Evolutionary conservation across 345 rosid species (phyloP).

Genomic region (Salix brachista): DNA sequence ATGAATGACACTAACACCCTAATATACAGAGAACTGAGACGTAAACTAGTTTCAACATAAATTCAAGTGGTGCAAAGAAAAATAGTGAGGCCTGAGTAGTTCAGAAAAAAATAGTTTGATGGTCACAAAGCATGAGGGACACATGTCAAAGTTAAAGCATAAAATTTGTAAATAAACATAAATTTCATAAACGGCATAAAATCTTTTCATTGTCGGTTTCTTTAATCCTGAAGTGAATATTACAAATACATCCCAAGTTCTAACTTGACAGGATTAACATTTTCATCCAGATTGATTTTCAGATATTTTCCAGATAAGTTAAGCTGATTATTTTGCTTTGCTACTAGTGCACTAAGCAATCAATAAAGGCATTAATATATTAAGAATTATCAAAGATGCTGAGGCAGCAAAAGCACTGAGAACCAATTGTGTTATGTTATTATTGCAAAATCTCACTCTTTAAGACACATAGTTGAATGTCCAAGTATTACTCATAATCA

Average conservation of each 20-base stretch:
- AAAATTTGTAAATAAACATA: background rate
- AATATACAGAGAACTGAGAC: background rate
- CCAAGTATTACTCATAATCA: background rate
- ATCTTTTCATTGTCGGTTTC: background rate
- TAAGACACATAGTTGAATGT: background rate
- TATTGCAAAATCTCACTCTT: background rate
- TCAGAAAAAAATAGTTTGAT: background rate
- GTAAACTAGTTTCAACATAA: background rate
- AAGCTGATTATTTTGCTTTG: background rate
- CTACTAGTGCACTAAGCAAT: background rate
- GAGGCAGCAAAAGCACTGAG: background rate
- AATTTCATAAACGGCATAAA: background rate
- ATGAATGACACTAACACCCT: background rate
- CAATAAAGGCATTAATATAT: background rate
- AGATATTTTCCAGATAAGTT: background rate
- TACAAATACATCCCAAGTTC: background rate
- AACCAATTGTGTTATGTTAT: background rate
- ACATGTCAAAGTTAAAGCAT: background rate
- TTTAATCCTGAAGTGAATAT: background rate
- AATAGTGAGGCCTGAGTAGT: background rate
- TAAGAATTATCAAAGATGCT: background rate
- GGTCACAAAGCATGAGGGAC: background rate
- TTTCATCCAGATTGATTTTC: background rate
- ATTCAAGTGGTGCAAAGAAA: background rate
- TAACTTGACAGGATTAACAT: background rate